Evolutionary conservation across 78 protist species (phyloP).

Genomic region (Dictyostelium capitatum): DNA sequence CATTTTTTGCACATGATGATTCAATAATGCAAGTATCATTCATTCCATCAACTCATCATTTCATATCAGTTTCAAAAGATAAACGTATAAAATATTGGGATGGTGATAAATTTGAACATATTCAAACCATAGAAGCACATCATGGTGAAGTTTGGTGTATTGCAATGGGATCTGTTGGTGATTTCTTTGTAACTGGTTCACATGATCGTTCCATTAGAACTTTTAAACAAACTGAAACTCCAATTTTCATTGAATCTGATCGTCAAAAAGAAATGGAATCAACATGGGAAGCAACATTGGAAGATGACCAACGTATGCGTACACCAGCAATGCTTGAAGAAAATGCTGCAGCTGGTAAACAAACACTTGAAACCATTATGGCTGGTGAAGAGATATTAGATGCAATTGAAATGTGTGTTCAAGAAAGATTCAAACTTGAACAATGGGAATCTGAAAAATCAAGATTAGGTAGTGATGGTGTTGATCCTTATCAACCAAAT

Average conservation of each 20-base stretch:
- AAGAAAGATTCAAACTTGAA: constrained; percentile 19
- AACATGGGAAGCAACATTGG: constrained; percentile 61
- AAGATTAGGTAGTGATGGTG: not conserved
- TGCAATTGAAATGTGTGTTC: constrained; percentile 77
- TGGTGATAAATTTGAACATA: constrained; percentile 84
- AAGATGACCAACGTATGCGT: constrained; percentile 53
- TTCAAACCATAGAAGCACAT: constrained; percentile 89
- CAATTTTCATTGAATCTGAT: constrained; percentile 78
- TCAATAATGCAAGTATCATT: constrained; percentile 88
- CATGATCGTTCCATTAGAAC: constrained; percentile 93
- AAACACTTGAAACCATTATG: constrained; percentile 74
- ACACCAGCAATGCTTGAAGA: constrained; percentile 56
- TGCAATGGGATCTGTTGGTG: constrained; percentile 81
- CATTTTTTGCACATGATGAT: constrained; percentile 96
- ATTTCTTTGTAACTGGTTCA: constrained; percentile 77
- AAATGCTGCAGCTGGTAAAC: constrained; percentile 53
- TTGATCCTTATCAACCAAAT: constrained; percentile 16
- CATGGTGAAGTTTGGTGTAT: constrained; percentile 87
- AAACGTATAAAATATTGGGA: constrained; percentile 88
- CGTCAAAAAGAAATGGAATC: constrained; percentile 45
- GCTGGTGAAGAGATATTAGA: constrained; percentile 90
- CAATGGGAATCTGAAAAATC: constrained; percentile 31
- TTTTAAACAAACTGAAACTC: constrained; percentile 91
- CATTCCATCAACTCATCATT: constrained; percentile 95
- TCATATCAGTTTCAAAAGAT: constrained; percentile 91